Conservation (phyloP, 1,139 yeast species). For the Waltiozyma sp. region DNA sequence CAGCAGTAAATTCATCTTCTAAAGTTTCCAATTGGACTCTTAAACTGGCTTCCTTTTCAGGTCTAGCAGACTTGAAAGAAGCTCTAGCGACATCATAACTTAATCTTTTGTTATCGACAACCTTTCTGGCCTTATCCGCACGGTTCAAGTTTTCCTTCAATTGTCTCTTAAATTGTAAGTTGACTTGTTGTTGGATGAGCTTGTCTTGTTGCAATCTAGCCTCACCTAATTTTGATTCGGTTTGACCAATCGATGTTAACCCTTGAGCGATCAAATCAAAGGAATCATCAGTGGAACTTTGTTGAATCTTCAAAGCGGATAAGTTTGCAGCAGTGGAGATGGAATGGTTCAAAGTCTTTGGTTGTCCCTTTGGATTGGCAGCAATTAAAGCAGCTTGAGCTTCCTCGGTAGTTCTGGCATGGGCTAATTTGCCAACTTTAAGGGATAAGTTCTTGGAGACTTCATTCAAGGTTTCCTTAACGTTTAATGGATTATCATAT, state of each 20-base stretch:
- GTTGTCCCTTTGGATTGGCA: constrained; percentile 52
- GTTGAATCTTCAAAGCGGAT: constrained; percentile 33
- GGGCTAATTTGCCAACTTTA: constrained; percentile 58
- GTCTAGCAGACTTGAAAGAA: constrained; percentile 55
- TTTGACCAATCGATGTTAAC: constrained; percentile 37
- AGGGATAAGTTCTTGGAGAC: constrained; percentile 58
- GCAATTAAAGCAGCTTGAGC: constrained; percentile 65
- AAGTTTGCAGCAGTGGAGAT: constrained; percentile 62
- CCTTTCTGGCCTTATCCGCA: constrained; percentile 61
- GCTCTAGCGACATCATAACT: constrained; percentile 75
- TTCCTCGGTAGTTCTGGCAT: constrained; percentile 71
- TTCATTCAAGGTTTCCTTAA: constrained; percentile 65
- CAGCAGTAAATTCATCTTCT: constrained; percentile 85
- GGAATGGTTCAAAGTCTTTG: constrained; percentile 81
- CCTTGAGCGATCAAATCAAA: constrained; percentile 35
- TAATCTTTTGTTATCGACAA: constrained; percentile 70
- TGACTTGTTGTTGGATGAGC: constrained; percentile 58
- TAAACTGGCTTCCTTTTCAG: constrained; percentile 65
- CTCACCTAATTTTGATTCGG: constrained; percentile 64
- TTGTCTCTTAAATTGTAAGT: constrained; percentile 54
- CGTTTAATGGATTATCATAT: constrained; percentile 79
- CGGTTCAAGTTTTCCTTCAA: constrained; percentile 53
- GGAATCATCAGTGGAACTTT: constrained; percentile 24
- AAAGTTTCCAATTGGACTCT: constrained; percentile 74
- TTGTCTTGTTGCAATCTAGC: constrained; percentile 80